These are phyloP conservation scores for Sequoia sempervirens DNA, from an alignment of 75 land plant genomes.

Conservation along the genomic window DNA sequence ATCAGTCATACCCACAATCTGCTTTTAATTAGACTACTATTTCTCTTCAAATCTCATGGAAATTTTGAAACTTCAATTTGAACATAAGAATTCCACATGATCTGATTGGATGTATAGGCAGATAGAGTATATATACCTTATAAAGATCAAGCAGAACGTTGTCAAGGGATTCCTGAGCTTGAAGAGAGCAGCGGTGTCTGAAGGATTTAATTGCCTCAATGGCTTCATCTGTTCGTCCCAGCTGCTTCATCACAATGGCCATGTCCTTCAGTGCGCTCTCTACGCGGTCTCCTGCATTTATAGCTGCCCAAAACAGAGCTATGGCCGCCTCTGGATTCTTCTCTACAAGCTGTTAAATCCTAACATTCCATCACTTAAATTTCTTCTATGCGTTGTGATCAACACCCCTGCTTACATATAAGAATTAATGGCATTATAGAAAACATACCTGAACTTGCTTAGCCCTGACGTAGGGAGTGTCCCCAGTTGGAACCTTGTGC, in stretches of 20 bases:
- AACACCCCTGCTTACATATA: background rate
- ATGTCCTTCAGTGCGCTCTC: constrained; percentile 93
- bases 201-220: constrained; percentile 87
- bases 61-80: background rate
- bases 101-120: background rate
- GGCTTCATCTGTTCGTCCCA: constrained; percentile 71
- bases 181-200: constrained; percentile 63
- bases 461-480: constrained; percentile 59
- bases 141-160: constrained; percentile 84
- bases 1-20: too few relatives aligned
- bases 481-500: constrained; percentile 61
- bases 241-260: constrained; percentile 92
- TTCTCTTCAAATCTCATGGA: too few relatives aligned
- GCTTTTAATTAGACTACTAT: too few relatives aligned
- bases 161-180: constrained; percentile 83
- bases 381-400: background rate
- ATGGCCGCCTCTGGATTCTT: constrained; percentile 78
- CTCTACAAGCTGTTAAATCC: constrained; percentile 48
- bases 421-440: too few relatives aligned
- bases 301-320: constrained; percentile 79
- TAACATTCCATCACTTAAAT: background rate
- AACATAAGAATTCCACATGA: background rate
- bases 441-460: constrained; percentile 52
- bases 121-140: constrained; percentile 45
- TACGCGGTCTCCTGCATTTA: constrained; percentile 75